Evolutionary conservation across 371 early-diverging fungal species (phyloP), one percentile per base, ranked within the genome.

Genomic region (Syncephalastrum contaminatum): DNA sequence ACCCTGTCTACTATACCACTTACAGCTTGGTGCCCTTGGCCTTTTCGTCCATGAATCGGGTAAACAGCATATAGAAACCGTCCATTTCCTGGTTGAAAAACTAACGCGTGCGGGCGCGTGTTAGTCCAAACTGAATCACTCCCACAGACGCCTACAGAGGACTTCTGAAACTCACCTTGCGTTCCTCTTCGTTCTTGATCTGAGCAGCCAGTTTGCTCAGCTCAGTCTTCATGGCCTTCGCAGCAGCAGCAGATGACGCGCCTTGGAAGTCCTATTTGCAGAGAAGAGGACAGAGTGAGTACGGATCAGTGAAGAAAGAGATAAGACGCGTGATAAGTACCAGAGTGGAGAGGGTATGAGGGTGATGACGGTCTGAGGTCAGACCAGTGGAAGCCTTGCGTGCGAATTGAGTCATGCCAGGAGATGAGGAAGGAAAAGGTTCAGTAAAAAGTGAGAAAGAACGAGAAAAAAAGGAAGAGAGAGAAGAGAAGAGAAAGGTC

Each of bases 61-160:
- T 85, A 70, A 95, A 96, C 47, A 97, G 86, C 59, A 84, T 71
- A 72, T 92, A 95, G 75, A 96, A 98, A 66, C 87, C 87, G 66
- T 93, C 91, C 97, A 98, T 92, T 65, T 92, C 59, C 53, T 59
- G 59, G 40, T 50, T 48, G 30, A 59, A 59, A 53, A 59, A 59
- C 59, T 59, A 59, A 30, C 36, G 12, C 36, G 36, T 18, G 39
- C 4, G 50, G 25, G 27, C 18, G 19, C n/a, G 39, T 25, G 22
- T 50, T 39, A 50, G 10, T 18, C 27, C 15, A 50, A 43, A 22
- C 24, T n/a, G 21, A 44, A 47, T 15, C 1, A 22, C 25, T 21
- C 20, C 15, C 20, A 44, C 6, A 13, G 10, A 43, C n/a, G n/a
- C n/a, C n/a, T n/a, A n/a, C n/a, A n/a, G 43, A 18, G 8, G 43